Evolutionary conservation across 139 green algal genomes (phyloP).

Genomic region (Chlamydomonas incerta): DNA sequence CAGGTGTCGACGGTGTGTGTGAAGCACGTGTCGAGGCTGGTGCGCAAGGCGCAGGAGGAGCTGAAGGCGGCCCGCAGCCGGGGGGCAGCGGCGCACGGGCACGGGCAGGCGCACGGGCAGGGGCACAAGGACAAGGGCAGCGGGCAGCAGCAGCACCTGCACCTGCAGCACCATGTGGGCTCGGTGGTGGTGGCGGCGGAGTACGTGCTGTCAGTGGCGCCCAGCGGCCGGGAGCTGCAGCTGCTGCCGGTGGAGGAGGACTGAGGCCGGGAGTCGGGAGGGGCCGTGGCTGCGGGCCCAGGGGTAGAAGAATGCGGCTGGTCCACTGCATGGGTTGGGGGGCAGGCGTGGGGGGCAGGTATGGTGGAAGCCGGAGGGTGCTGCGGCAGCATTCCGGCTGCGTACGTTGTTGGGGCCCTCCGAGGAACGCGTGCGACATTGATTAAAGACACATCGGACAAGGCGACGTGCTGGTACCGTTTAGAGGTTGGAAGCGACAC

Average conservation of each 20-base stretch:
- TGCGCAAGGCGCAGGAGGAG: slow-evolving; percentile 14
- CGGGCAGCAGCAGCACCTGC: background rate
- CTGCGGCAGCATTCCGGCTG: no score
- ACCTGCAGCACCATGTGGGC: background rate
- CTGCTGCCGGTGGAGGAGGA: background rate
- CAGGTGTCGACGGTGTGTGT: slow-evolving; percentile 26
- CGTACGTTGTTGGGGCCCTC: no score
- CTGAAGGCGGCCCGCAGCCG: background rate
- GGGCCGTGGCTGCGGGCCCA: no score
- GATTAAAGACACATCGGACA: no score
- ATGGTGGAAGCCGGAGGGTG: no score
- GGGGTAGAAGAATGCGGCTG: no score
- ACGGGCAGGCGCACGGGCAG: background rate
- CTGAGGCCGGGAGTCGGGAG: background rate
- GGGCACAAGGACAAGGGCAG: background rate
- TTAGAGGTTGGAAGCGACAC: no score
- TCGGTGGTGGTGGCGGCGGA: background rate
- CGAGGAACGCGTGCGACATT: no score
- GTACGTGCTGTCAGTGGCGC: background rate
- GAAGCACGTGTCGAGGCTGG: slow-evolving; percentile 14
- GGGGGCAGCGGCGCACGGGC: no score
- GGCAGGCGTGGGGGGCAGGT: no score
- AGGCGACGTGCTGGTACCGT: no score
- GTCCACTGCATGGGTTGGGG: no score
- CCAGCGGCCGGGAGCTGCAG: background rate